Conservation (phyloP, 2,329 filamentous ascomycete genomes). For the Rugonectria rugulosa region DNA sequence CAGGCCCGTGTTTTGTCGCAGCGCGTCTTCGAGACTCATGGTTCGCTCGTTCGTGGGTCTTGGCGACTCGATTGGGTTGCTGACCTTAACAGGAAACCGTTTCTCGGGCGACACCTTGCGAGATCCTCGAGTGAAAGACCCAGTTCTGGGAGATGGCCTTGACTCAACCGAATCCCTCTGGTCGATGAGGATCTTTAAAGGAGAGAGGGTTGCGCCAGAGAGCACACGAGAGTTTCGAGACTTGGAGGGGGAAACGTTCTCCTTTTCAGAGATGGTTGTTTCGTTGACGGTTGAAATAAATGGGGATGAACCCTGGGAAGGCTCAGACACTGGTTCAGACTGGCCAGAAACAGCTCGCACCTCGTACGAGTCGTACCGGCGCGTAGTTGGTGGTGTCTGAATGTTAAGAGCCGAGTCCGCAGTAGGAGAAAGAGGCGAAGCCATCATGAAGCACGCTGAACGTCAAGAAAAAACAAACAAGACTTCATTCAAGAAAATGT, state of each 20-base stretch:
- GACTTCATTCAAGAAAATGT: constrained; percentile 17
- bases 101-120: constrained; percentile 61
- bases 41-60: constrained; percentile 45
- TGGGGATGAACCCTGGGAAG: constrained; percentile 35
- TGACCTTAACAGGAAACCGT: constrained; percentile 68
- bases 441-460: constrained; percentile 36
- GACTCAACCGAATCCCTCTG: constrained; percentile 37
- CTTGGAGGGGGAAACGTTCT: constrained; percentile 58
- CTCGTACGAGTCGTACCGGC: constrained; percentile 35
- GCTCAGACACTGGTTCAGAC: constrained; percentile 23
- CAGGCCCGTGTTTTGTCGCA: constrained; percentile 63
- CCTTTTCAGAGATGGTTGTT: constrained; percentile 46
- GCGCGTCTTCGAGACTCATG: constrained; percentile 60
- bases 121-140: constrained; percentile 51
- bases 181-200: constrained; percentile 61
- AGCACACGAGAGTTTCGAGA: constrained; percentile 62
- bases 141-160: constrained; percentile 33
- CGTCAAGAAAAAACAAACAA: constrained; percentile 19
- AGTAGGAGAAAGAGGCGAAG: constrained; percentile 37
- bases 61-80: constrained; percentile 39
- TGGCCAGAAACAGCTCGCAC: constrained; percentile 27
- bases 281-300: constrained; percentile 44
- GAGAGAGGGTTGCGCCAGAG: constrained; percentile 64
- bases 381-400: constrained; percentile 32
- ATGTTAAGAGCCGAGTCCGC: constrained; percentile 38